Evolutionary conservation across 495 filamentous ascomycete genomes (phyloP).

Genomic region (Clohesyomyces aquaticus): DNA sequence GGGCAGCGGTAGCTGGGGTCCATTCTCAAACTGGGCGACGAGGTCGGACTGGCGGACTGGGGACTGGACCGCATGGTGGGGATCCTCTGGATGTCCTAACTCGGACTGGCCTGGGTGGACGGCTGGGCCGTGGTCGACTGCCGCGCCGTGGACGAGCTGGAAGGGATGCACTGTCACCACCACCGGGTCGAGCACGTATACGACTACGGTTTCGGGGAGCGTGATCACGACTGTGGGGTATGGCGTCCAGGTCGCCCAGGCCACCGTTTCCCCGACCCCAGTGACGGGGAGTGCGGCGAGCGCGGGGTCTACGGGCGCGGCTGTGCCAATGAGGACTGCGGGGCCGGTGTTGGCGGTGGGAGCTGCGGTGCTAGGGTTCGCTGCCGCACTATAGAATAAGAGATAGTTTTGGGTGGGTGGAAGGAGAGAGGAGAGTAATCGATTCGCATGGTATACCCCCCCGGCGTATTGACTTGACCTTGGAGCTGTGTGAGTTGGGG

Average conservation of each 20-base stretch:
- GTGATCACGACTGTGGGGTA: conserved; percentile 34
- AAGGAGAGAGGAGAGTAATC: no score
- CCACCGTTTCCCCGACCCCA: no score
- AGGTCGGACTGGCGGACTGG: conserved; percentile 34
- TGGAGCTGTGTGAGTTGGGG: no score
- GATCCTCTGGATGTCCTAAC: conserved; percentile 37
- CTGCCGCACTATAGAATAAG: no score
- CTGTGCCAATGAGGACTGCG: no score
- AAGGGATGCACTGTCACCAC: conserved; percentile 41
- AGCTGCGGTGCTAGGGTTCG: no score
- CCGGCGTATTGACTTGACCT: no score
- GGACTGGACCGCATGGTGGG: conserved; percentile 47
- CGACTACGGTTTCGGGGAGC: conserved; percentile 39
- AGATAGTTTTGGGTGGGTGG: no score
- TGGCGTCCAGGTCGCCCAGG: conserved; percentile 43
- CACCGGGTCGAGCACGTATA: conserved; percentile 39
- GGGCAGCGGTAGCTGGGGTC: conserved; percentile 36
- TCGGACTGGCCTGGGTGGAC: conserved; percentile 47
- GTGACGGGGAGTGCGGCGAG: no score
- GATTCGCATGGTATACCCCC: no score
- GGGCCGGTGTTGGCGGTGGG: no score
- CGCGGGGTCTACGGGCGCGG: no score
- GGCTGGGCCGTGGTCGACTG: conserved; percentile 38
- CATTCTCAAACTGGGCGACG: conserved; percentile 32
- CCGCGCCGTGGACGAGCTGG: conserved; percentile 47